Base-by-base conservation (phyloP, 208 protist genomes). In the Jaenimonas drosophilae region DNA sequence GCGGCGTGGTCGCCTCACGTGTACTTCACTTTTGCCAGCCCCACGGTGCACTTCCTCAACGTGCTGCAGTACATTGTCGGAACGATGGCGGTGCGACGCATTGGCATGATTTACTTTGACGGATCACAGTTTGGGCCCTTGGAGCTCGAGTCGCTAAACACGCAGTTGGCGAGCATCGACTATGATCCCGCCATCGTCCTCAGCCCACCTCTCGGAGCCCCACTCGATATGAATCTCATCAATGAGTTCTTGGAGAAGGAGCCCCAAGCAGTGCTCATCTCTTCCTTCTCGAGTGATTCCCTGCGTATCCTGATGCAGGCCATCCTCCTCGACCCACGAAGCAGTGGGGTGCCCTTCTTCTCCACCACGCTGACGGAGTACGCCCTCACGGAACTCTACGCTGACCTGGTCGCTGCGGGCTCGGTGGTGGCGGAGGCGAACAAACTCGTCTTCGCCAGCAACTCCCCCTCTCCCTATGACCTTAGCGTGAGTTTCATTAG, bases 61-160 rank as follows among this genome's bases (percentile, higher is more conserved):
- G 28, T 56, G 21, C 9, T 63, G 3, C 40, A 44, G 3, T 63
- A 63, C 25, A 34, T 37, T 1, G 3, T 63, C 2, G 26, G 19
- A 0, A 14, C 50, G 12, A 28, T 63, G 12, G 49, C 37, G 23
- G 40, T 47, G 6, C 2, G 14, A 12, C 37, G 56, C n/a, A 6
- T 63, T 33, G 56, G 48, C 0, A n/a, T n/a, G n/a, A n/a, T n/a
- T n/a, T n/a, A n/a, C n/a, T n/a, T n/a, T n/a, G n/a, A n/a, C n/a
- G n/a, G n/a, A n/a, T n/a, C n/a, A n/a, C n/a, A n/a, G n/a, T n/a
- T n/a, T n/a, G n/a, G n/a, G n/a, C n/a, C n/a, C n/a, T n/a, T n/a
- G n/a, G n/a, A n/a, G n/a, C n/a, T n/a, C n/a, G n/a, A n/a, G n/a
- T n/a, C n/a, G n/a, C n/a, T n/a, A n/a, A n/a, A n/a, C n/a, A n/a